phyloP scores from a whole-genome alignment of 176 grass and related monocot genomes.

The Aegilops speltoides region DNA sequence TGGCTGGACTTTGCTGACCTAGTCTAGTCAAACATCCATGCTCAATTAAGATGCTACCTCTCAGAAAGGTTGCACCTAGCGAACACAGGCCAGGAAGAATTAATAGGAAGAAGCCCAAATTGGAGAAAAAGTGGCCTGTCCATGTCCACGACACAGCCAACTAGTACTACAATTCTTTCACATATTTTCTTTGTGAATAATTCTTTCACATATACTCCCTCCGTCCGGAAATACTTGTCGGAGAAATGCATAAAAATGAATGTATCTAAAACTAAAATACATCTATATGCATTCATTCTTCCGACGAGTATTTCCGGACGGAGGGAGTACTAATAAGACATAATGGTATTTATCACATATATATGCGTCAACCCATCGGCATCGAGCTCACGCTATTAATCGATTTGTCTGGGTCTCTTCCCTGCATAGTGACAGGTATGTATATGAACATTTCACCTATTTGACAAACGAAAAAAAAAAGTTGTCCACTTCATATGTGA shows the following conservation, averaged over 20 bases:
- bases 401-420: constrained; percentile 25
- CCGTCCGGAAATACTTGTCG: no score
- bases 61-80: constrained; percentile 22
- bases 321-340: no score
- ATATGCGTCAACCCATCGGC: background rate
- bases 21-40: constrained; percentile 76
- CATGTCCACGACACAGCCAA: constrained; percentile 29
- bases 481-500: constrained; percentile 1
- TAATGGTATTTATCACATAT: background rate
- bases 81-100: background rate
- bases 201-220: no score
- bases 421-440: background rate
- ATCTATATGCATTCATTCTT: no score
- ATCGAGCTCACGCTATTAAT: constrained; percentile 12
- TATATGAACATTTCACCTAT: constrained; percentile 27
- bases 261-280: no score
- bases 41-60: constrained; percentile 22
- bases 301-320: no score
- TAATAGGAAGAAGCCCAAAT: constrained; percentile 1
- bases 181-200: background rate
- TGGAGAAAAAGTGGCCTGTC: constrained; percentile 24
- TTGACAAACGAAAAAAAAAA: constrained; percentile 17
- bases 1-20: constrained; percentile 48
- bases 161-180: constrained; percentile 3
- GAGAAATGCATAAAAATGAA: no score